Evolutionary conservation across 2,329 filamentous ascomycete genomes (phyloP), one percentile per base, ranked within the genome.

Genomic region (Gyromitra esculenta): DNA sequence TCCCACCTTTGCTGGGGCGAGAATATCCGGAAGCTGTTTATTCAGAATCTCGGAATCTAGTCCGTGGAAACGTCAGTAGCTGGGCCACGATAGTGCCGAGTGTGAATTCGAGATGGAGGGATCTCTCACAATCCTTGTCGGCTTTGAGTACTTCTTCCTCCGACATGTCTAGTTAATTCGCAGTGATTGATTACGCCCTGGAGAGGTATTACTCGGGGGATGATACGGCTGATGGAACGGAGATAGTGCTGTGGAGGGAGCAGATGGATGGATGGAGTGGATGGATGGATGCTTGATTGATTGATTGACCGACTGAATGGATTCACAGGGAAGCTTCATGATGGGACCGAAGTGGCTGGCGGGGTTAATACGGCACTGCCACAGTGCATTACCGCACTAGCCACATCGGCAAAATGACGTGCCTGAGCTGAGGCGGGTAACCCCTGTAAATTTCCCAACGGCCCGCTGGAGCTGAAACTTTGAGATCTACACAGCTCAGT

Each of bases 21-120:
- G 90, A 76, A 94, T 93, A 85, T 97, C 94, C 64, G 93, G 92
- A 81, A 99, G 90, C 85, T 93, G 89, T 86, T 91, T 90, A 87
- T 98, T 94, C 82, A 93, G 93, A 85, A 98, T 94, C 86, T 97
- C 97, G 83, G 92, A 91, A 89, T 92, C 78, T 79, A 66, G 25
- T 11, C 65, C n/a, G 63, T 21, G 1, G 21, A 65, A 8, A 18
- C 5, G 25, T 77, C 25, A 77, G 71, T n/a, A 63, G 43, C 37
- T 41, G n/a, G 43, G 13, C 25, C 37, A 15, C 8, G 43, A 39
- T 52, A 62, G 37, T 13, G 18, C 15, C 13, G 31, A 11, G 25
- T 37, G 25, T 37, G 59, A 41, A 68, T 62, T 54, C n/a, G 45
- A 63, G 66, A 59, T 65, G 54, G 9, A 13, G 35, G 56, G 21